phyloP scores from a whole-genome alignment of 768 basidiomycete species.

The Hypholoma sublateritium region DNA sequence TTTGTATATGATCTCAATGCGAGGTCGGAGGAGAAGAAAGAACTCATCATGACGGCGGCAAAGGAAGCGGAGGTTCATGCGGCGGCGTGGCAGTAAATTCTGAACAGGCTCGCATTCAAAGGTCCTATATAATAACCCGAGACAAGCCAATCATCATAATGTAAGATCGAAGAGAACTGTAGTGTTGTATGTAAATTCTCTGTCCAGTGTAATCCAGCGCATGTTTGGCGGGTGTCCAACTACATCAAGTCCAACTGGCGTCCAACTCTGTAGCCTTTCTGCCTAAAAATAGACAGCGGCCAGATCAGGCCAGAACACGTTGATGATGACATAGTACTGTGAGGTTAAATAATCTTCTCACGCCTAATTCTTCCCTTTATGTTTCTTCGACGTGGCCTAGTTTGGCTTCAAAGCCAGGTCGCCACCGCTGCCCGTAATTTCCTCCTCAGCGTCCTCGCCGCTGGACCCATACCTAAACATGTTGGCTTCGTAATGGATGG shows the following conservation, averaged over 20 bases:
- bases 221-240: no score
- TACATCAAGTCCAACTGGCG: no score
- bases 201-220: no score
- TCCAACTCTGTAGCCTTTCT: no score
- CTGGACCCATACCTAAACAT: constrained; percentile 87
- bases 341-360: neutral
- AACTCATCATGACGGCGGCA: constrained; percentile 13
- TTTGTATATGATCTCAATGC: constrained; percentile 17
- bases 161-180: no score
- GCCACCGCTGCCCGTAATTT: constrained; percentile 38
- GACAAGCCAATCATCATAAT: no score
- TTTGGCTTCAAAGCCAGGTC: constrained; percentile 30
- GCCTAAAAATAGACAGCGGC: no score
- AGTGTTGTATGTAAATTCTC: no score
- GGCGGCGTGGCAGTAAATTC: constrained; percentile 5
- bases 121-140: no score
- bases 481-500: constrained; percentile 98
- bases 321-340: no score
- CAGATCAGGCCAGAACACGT: no score
- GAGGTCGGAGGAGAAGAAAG: constrained; percentile 3
- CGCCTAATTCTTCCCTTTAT: constrained; percentile 9
- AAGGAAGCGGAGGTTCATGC: constrained; percentile 8
- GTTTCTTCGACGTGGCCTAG: constrained; percentile 26
- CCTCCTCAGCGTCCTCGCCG: constrained; percentile 65
- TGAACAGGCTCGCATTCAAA: no score